These are phyloP conservation scores for Podaxis sp. DNA, from an alignment of 768 basidiomycete species.

Conservation along the genomic window DNA sequence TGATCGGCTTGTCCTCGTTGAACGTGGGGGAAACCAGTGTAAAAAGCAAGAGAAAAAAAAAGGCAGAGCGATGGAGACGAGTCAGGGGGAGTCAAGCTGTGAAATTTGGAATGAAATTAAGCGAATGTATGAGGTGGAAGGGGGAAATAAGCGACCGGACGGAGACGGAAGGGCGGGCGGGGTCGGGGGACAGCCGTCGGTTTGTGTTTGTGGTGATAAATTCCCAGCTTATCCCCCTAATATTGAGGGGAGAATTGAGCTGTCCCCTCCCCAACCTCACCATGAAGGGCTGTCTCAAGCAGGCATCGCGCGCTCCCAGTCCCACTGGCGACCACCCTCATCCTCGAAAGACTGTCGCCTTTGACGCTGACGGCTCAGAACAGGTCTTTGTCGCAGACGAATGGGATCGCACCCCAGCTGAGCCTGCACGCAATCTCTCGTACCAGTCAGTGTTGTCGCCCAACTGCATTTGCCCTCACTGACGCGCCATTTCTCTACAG, in stretches of 20 bases:
- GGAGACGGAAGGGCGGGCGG: conserved; percentile 9
- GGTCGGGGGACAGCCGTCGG: neutral
- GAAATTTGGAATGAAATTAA: neutral
- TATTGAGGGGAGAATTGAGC: neutral
- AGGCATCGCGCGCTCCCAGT: conserved; percentile 23
- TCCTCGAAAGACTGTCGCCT: conserved; percentile 59
- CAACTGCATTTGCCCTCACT: conserved; percentile 6
- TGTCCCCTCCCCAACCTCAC: neutral
- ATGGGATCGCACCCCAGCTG: conserved; percentile 76
- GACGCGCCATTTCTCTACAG: conserved; percentile 29
- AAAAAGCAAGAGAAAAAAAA: neutral
- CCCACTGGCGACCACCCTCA: conserved; percentile 18
- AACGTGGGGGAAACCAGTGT: neutral
- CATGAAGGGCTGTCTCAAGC: conserved; percentile 43
- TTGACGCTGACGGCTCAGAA: conserved; percentile 52
- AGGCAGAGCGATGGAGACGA: neutral
- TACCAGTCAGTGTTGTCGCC: conserved; percentile 57
- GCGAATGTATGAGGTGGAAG: neutral
- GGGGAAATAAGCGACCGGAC: neutral
- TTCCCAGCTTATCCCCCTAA: neutral
- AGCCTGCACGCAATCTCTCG: conserved; percentile 58
- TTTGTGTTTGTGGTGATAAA: conserved; percentile 1
- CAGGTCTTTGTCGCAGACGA: conserved; percentile 70
- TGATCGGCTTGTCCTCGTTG: neutral
- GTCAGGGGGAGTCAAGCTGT: neutral